A percentile compares a stretch with the other conserved stretches of the same genome.
These are phyloP conservation scores for Leccinum subrobustum DNA, from an alignment of 1,284 basidiomycete genomes.

Conservation along the genomic window DNA sequence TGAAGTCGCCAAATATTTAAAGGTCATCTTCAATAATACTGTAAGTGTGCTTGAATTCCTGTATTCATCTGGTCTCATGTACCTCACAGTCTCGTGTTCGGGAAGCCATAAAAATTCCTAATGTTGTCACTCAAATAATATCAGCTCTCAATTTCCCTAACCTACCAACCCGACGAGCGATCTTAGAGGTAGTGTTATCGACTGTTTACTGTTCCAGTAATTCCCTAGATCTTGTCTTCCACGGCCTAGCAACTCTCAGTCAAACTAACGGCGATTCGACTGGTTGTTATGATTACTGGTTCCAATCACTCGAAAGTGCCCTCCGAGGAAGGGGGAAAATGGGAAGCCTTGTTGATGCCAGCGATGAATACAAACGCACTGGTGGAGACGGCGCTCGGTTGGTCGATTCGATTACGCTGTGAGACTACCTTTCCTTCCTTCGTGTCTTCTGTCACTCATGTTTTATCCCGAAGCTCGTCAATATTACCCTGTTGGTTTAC, in stretches of 20 bases:
- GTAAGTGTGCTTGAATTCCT: constrained; percentile 41
- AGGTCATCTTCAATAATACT: constrained; percentile 78
- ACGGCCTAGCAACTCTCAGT: constrained; percentile 68
- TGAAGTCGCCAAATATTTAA: constrained; percentile 88
- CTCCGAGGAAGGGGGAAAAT: constrained; percentile 89
- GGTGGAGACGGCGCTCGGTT: constrained; percentile 65
- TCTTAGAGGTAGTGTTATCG: constrained; percentile 76
- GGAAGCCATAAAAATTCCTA: constrained; percentile 78
- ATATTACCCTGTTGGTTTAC: constrained; percentile 69
- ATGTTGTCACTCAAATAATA: constrained; percentile 80
- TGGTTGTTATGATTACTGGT: constrained; percentile 84
- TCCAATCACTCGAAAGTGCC: constrained; percentile 77
- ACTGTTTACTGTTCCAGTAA: constrained; percentile 59
- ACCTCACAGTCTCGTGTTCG: constrained; percentile 61
- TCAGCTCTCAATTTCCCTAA: constrained; percentile 85
- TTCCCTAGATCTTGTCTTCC: constrained; percentile 54
- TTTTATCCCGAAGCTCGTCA: constrained; percentile 49
- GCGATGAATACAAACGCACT: constrained; percentile 78
- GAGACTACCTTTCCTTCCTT: constrained; percentile 34
- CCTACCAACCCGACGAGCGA: constrained; percentile 76
- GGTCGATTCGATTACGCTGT: constrained; percentile 77
- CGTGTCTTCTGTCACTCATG: constrained; percentile 15
- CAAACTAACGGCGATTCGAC: constrained; percentile 58
- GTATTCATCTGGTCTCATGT: constrained; percentile 9
- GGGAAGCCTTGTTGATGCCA: constrained; percentile 94